Conservation (phyloP, 805 yeast genomes). For the Kluyveromyces starmeri region DNA sequence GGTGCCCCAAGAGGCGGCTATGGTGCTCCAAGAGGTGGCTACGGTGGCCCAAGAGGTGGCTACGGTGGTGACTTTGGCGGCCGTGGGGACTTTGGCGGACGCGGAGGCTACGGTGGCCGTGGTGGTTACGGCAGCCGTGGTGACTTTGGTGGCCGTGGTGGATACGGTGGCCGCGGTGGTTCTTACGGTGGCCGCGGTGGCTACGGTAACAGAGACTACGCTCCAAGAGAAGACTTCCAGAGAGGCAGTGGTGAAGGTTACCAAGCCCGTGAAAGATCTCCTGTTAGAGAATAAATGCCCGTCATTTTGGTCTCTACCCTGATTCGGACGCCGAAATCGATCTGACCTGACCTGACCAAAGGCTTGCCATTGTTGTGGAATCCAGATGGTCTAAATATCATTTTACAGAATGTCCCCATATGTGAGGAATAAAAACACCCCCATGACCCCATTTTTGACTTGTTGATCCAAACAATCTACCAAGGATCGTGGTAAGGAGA, state of each 20-base stretch:
- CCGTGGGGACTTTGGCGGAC: slow-evolving; percentile 33
- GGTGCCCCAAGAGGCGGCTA: slow-evolving; percentile 33
- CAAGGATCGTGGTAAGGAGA: slow-evolving; percentile 6
- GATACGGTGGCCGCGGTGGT: slow-evolving; percentile 35
- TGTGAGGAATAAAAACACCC: too few species aligned
- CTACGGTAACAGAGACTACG: slow-evolving; percentile 33
- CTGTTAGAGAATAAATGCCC: slow-evolving; percentile 58
- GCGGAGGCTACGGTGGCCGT: slow-evolving; percentile 35
- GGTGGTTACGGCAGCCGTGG: slow-evolving; percentile 39
- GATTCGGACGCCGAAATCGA: too few species aligned
- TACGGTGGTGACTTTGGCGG: slow-evolving; percentile 25
- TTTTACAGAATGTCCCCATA: too few species aligned
- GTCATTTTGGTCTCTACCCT: too few species aligned
- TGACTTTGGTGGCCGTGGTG: slow-evolving; percentile 33
- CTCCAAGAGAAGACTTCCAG: slow-evolving; percentile 34
- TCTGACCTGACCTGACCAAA: too few species aligned
- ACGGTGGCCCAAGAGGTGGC: slow-evolving; percentile 34
- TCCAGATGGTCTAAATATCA: too few species aligned
- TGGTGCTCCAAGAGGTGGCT: slow-evolving; percentile 31
- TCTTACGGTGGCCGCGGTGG: slow-evolving; percentile 31
- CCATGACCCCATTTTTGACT: too few species aligned
- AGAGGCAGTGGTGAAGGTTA: slow-evolving; percentile 31
- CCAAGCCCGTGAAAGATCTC: slow-evolving; percentile 59
- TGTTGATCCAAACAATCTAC: slow-evolving; percentile 3
- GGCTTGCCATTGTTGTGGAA: too few species aligned